These are phyloP conservation scores for Luzula sylvatica DNA, from an alignment of 176 grass and related monocot genomes.

Conservation along the genomic window DNA sequence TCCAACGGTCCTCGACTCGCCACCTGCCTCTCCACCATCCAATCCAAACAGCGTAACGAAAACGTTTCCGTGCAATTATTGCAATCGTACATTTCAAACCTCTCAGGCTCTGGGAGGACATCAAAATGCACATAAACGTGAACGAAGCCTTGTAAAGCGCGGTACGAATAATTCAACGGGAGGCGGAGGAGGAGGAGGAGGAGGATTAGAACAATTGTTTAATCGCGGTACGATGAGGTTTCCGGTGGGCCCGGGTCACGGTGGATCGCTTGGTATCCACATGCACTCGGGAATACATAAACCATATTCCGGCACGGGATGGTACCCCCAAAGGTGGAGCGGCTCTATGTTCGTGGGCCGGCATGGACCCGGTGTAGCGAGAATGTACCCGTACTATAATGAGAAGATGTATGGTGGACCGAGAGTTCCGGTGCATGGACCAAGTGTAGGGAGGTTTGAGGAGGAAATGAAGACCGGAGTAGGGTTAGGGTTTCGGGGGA, in stretches of 20 bases:
- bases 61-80: conserved; percentile 15
- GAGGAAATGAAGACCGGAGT: not conserved
- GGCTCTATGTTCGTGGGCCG: conserved; percentile 4
- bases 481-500: conserved; percentile 8
- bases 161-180: not conserved
- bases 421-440: conserved; percentile 8
- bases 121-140: conserved; percentile 12
- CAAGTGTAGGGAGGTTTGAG: conserved; percentile 6
- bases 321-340: conserved; percentile 3
- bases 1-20: not conserved
- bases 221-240: not conserved
- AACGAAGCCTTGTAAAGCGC: conserved; percentile 6
- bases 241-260: conserved; percentile 2
- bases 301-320: not conserved
- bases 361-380: not conserved
- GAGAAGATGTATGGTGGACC: conserved; percentile 1
- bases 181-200: not conserved
- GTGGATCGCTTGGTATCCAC: conserved; percentile 5
- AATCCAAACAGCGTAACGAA: not conserved
- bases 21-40: not conserved
- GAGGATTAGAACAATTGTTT: not conserved
- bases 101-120: conserved; percentile 18
- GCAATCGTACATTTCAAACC: conserved; percentile 9
- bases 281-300: not conserved
- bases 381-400: not conserved